These are phyloP conservation scores for Talaromyces sp. DNA, from an alignment of 2,329 filamentous ascomycete genomes.

Conservation along the genomic window DNA sequence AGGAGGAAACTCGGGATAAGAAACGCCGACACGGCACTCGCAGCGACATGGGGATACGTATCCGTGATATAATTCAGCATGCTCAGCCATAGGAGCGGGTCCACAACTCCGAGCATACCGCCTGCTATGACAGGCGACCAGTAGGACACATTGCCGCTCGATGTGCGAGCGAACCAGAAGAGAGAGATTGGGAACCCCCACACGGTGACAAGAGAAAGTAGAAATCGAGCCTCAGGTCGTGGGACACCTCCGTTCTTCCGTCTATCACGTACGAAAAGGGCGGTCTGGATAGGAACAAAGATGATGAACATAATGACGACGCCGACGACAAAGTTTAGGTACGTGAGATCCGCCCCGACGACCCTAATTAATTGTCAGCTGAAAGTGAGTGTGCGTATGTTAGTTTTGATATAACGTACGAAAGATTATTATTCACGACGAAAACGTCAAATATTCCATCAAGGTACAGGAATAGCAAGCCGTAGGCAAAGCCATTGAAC, in stretches of 20 bases:
- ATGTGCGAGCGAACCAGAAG: constrained; percentile 43
- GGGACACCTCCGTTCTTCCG: constrained; percentile 29
- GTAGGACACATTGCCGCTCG: constrained; percentile 34
- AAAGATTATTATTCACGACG: constrained; percentile 38
- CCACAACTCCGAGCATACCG: constrained; percentile 37
- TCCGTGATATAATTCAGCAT: constrained; percentile 44
- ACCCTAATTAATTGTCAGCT: constrained; percentile 37
- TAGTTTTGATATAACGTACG: constrained; percentile 22
- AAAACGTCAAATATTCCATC: constrained; percentile 43
- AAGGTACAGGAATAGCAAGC: constrained; percentile 39
- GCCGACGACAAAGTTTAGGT: constrained; percentile 15
- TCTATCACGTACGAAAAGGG: constrained; percentile 36
- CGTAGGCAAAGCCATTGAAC: constrained; percentile 43
- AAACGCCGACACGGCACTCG: constrained; percentile 40
- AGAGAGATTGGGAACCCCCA: constrained; percentile 42
- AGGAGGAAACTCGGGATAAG: constrained; percentile 41
- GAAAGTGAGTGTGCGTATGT: background rate
- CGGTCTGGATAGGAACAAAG: constrained; percentile 41
- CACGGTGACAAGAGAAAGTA: constrained; percentile 38
- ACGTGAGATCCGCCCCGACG: constrained; percentile 26
- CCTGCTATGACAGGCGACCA: constrained; percentile 41
- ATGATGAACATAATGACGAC: constrained; percentile 36
- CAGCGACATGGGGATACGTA: constrained; percentile 40
- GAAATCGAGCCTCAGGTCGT: constrained; percentile 40
- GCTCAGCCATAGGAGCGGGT: constrained; percentile 40